Evolutionary conservation across 495 filamentous ascomycete genomes (phyloP), one percentile per base, ranked within the genome.

Genomic region (Lasiosphaeriaceae sp.): DNA sequence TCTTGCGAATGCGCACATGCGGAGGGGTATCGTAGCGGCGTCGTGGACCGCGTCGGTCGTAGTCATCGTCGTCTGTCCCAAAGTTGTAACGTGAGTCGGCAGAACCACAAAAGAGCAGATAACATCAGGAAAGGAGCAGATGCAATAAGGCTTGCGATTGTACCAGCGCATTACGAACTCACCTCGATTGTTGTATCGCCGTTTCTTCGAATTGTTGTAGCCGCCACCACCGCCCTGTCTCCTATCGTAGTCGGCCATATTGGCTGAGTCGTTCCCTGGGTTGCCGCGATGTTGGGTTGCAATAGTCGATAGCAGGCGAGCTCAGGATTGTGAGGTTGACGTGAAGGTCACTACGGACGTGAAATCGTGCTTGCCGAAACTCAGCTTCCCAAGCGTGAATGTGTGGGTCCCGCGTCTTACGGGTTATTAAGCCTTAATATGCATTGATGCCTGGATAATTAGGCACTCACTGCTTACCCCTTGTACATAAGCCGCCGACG

Each of bases 11-110:
- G 65, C 86, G 88, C 43, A 86, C 82, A 57, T 83, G 78, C 19
- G 87, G 72, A 16, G 94, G 88, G 58, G 92, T 89, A 64, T 93
- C 87, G 62, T 89, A 90, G 66, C 88, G 83, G 43, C 89, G 84
- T 54, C 90, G 86, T n/a, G 81, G 81, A 48, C 83, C 82, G 62
- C 88, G 85, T 60, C 89, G 85, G 63, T 82, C 78, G 50, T 91
- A 85, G 64, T 92, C 85, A 59, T 95, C 90, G 29, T 82, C 67
- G 53, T 94, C 90, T 69, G 37, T 34, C 9, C 4, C 16, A 31
- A 22, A 60, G 24, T 46, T 22, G 24, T 22, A 29, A 20, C 24
- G 29, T 37, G 24, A 47, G 11, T 54, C 19, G 22, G 16, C 19
- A 29, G 21, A 48, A 47, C n/a, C 22, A 11, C 11, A 43, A 14